These are phyloP conservation scores for Fusarium metavorans DNA, from an alignment of 2,329 filamentous ascomycete genomes.

Conservation along the genomic window DNA sequence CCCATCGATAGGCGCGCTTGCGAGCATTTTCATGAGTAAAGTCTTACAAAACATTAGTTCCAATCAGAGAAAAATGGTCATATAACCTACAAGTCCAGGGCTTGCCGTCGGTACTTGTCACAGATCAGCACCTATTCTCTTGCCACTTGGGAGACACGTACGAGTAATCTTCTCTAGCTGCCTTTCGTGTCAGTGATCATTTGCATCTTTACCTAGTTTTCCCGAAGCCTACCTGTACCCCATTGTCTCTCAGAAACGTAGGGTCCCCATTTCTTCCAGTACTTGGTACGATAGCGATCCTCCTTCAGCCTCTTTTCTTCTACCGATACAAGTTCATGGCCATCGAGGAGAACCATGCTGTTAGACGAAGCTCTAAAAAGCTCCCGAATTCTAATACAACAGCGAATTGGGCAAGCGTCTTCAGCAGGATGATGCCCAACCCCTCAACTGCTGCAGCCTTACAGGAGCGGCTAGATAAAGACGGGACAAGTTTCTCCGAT, in stretches of 20 bases:
- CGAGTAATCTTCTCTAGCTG: constrained; percentile 87
- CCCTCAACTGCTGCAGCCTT: too few species aligned
- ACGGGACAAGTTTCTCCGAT: too few species aligned
- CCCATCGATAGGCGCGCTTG: constrained; percentile 92
- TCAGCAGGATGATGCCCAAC: too few species aligned
- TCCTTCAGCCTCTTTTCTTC: constrained; percentile 92
- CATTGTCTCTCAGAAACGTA: constrained; percentile 96
- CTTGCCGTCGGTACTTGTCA: constrained; percentile 79
- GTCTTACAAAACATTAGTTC: constrained; percentile 64
- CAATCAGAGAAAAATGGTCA: constrained; percentile 24
- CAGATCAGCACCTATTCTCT: background rate
- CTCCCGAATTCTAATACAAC: too few species aligned
- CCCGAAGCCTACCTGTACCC: constrained; percentile 78
- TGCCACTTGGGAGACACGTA: background rate
- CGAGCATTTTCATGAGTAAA: constrained; percentile 94
- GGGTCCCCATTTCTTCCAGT: constrained; percentile 99
- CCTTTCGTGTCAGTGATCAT: background rate
- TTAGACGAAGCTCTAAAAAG: too few species aligned
- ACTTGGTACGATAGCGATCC: constrained; percentile 84
- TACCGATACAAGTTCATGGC: constrained; percentile 86
- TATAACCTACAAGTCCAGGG: constrained; percentile 88
- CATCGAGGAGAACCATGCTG: constrained; percentile 88
- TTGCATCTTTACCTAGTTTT: constrained; percentile 29
- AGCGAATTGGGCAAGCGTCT: too few species aligned
- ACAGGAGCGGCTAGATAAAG: too few species aligned